These are phyloP conservation scores for Magnaporthales sp. DNA, from an alignment of 2,329 filamentous ascomycete genomes.

Conservation along the genomic window DNA sequence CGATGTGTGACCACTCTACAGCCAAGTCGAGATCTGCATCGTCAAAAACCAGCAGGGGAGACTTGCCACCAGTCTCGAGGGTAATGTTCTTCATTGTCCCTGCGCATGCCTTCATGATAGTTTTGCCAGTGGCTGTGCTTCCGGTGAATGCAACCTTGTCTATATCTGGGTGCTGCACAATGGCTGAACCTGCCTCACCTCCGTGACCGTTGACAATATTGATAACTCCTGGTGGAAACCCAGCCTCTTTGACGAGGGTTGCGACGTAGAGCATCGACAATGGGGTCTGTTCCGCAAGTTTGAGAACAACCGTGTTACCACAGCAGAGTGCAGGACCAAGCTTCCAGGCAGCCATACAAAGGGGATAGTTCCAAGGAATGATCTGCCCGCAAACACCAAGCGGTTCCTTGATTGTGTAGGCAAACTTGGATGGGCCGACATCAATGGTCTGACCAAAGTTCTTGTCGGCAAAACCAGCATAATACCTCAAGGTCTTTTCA, in stretches of 20 bases:
- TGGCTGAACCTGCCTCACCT: slow-evolving; percentile 53
- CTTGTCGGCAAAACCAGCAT: slow-evolving; percentile 74
- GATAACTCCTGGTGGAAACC: slow-evolving; percentile 67
- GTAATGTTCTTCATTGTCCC: slow-evolving; percentile 53
- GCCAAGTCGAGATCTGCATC: slow-evolving; percentile 55
- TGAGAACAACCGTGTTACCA: slow-evolving; percentile 55
- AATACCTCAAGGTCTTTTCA: slow-evolving; percentile 54
- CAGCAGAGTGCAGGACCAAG: slow-evolving; percentile 61
- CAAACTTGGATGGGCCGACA: slow-evolving; percentile 59
- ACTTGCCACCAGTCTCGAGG: slow-evolving; percentile 55
- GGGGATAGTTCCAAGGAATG: slow-evolving; percentile 75
- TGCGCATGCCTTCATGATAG: slow-evolving; percentile 64
- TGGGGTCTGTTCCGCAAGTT: slow-evolving; percentile 57
- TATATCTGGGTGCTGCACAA: slow-evolving; percentile 54
- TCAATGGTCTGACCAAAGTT: slow-evolving; percentile 71
- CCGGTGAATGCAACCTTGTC: slow-evolving; percentile 69
- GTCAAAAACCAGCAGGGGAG: slow-evolving; percentile 50
- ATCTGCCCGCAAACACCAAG: slow-evolving; percentile 70
- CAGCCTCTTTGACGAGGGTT: slow-evolving; percentile 59
- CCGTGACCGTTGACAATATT: slow-evolving; percentile 65
- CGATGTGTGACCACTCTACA: slow-evolving; percentile 40
- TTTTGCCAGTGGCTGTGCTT: slow-evolving; percentile 56
- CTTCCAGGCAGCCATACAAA: slow-evolving; percentile 71
- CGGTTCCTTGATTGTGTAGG: slow-evolving; percentile 69
- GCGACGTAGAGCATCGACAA: slow-evolving; percentile 54